Percentiles rank a stretch among this genome's conserved stretches.
phyloP scores from a whole-genome alignment of 2,329 filamentous ascomycete genomes.

The Harringtonia lauricola region DNA sequence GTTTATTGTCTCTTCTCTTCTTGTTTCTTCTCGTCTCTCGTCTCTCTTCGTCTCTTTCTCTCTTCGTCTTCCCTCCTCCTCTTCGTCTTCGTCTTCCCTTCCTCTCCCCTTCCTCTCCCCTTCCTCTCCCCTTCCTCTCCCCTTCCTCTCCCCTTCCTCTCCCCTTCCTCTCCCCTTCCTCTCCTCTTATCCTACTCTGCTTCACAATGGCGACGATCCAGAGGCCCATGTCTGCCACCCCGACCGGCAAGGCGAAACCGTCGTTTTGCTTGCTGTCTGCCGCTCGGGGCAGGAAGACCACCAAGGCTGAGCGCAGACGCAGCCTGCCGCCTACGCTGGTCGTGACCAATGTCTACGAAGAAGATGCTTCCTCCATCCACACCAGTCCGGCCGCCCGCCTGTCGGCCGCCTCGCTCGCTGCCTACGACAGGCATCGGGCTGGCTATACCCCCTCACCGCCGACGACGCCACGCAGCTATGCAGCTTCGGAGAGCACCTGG shows the following conservation, averaged over 20 bases:
- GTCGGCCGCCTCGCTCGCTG: not conserved
- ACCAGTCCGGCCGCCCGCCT: not conserved
- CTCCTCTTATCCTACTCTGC: not conserved
- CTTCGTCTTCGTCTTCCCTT: not conserved
- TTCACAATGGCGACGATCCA: too few species aligned
- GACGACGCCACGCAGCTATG: conserved; percentile 3
- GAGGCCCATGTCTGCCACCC: not conserved
- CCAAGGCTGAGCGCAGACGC: conserved; percentile 5
- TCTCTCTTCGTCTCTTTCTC: not conserved
- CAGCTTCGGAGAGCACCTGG: not conserved
- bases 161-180: not conserved
- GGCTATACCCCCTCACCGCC: conserved; percentile 1
- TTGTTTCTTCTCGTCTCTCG: not conserved
- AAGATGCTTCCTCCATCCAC: not conserved
- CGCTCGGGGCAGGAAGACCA: not conserved
- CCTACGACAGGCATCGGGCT: conserved; percentile 1
- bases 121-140: not conserved
- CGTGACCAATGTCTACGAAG: not conserved
- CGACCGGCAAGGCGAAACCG: not conserved
- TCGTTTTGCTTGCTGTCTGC: too few species aligned
- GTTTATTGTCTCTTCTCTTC: not conserved
- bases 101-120: not conserved
- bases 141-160: not conserved
- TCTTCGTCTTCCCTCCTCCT: too few species aligned
- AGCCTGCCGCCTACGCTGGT: conserved; percentile 4